phyloP scores from a whole-genome alignment of 169 alveolate species.

The Neospora caninum region DNA sequence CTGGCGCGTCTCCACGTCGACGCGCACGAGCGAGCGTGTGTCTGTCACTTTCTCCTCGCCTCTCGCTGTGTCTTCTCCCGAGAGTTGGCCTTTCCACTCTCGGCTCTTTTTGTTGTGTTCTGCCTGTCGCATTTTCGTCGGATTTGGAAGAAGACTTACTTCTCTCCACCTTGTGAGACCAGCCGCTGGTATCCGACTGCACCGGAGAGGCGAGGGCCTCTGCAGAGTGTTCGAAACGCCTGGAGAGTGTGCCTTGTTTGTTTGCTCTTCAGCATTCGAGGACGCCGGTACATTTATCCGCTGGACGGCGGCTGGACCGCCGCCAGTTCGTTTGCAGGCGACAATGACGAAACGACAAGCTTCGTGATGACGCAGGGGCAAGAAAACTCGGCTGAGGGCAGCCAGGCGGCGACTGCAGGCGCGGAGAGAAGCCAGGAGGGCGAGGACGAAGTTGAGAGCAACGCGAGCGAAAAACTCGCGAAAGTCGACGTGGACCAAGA shows the following conservation, averaged over 20 bases:
- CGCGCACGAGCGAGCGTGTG: too few relatives aligned
- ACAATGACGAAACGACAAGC: not conserved
- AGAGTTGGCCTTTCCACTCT: too few relatives aligned
- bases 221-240: too few relatives aligned
- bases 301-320: not conserved
- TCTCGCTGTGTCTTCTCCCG: too few relatives aligned
- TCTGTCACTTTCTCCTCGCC: too few relatives aligned
- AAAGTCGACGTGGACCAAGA: not conserved
- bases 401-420: not conserved
- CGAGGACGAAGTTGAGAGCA: not conserved
- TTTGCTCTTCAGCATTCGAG: not conserved
- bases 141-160: not conserved
- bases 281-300: constrained; percentile 12
- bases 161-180: too few relatives aligned
- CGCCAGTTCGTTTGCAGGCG: not conserved
- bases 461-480: not conserved
- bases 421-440: not conserved
- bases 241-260: not conserved
- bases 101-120: too few relatives aligned
- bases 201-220: too few relatives aligned
- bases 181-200: too few relatives aligned
- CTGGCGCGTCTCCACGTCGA: too few relatives aligned
- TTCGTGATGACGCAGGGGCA: not conserved
- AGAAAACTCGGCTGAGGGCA: not conserved
- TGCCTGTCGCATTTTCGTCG: too few relatives aligned